Evolutionary conservation across 108 stramenopile species (phyloP).

Genomic region (Skeletonema tropicum): DNA sequence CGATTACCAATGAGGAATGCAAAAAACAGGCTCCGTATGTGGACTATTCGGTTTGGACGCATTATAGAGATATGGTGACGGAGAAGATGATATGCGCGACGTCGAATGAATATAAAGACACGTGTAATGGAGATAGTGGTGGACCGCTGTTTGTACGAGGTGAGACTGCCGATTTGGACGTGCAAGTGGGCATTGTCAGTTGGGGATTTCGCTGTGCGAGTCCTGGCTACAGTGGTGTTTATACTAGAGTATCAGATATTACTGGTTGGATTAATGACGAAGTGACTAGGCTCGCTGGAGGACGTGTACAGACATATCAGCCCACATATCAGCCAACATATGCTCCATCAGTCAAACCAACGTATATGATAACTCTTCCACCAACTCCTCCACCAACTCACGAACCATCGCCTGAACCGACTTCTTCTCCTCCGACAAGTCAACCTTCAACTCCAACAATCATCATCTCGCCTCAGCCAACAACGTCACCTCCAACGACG

Average conservation of each 20-base stretch:
- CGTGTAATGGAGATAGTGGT: background rate
- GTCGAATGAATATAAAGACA: background rate
- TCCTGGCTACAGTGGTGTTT: constrained; percentile 11
- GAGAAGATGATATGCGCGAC: background rate
- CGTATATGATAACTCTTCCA: background rate
- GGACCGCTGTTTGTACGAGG: background rate
- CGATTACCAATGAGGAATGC: constrained; percentile 1
- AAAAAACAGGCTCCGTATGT: background rate
- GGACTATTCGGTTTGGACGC: background rate
- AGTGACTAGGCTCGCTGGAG: background rate
- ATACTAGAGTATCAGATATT: background rate
- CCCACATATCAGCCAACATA: too few species aligned
- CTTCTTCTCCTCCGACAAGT: background rate
- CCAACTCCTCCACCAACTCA: background rate
- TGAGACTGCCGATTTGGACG: background rate
- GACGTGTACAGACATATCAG: background rate
- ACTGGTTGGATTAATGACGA: constrained; percentile 3
- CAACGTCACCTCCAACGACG: too few species aligned
- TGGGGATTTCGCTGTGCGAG: constrained; percentile 7
- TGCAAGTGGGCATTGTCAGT: constrained; percentile 20
- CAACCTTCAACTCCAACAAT: too few species aligned
- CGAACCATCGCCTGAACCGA: background rate
- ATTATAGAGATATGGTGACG: constrained; percentile 8
- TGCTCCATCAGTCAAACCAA: too few species aligned
- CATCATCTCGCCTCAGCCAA: too few species aligned